Evolutionary conservation across 2,329 filamentous ascomycete species (phyloP).

Genomic region (Cladophialophora chaetospira): DNA sequence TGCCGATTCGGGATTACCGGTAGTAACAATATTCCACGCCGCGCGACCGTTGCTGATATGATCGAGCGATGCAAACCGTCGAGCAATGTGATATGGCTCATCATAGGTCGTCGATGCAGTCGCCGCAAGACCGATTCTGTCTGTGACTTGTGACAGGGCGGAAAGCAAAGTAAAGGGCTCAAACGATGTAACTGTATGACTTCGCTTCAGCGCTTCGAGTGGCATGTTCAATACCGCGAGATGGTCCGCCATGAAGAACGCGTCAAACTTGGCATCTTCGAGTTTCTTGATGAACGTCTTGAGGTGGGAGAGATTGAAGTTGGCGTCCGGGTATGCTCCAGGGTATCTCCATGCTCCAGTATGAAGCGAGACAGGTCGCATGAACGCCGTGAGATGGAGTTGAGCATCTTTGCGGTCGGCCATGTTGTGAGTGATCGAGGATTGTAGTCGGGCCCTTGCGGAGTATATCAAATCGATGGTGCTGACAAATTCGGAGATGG

Average conservation of each 20-base stretch:
- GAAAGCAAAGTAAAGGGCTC: constrained; percentile 58
- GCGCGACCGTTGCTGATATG: constrained; percentile 55
- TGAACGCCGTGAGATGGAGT: constrained; percentile 60
- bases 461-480: no score
- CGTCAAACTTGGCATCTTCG: constrained; percentile 58
- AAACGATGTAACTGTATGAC: constrained; percentile 61
- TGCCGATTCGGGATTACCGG: constrained; percentile 54
- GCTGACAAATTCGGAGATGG: no score
- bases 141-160: constrained; percentile 52
- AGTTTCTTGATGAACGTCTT: constrained; percentile 57
- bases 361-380: constrained; percentile 60
- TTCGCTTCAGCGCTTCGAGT: constrained; percentile 58
- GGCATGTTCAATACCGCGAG: constrained; percentile 60
- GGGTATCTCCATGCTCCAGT: constrained; percentile 61
- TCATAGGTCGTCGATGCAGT: constrained; percentile 60
- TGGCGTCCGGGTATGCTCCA: constrained; percentile 57
- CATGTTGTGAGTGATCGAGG: no score
- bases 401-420: constrained; percentile 29
- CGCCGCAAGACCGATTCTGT: constrained; percentile 55
- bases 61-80: constrained; percentile 57
- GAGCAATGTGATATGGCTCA: constrained; percentile 56
- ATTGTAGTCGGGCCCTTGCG: no score
- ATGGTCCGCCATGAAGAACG: constrained; percentile 61
- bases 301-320: constrained; percentile 59
- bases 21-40: constrained; percentile 59